These are phyloP conservation scores for Podaxis mareebaensis DNA, from an alignment of 768 basidiomycete species.

Conservation along the genomic window DNA sequence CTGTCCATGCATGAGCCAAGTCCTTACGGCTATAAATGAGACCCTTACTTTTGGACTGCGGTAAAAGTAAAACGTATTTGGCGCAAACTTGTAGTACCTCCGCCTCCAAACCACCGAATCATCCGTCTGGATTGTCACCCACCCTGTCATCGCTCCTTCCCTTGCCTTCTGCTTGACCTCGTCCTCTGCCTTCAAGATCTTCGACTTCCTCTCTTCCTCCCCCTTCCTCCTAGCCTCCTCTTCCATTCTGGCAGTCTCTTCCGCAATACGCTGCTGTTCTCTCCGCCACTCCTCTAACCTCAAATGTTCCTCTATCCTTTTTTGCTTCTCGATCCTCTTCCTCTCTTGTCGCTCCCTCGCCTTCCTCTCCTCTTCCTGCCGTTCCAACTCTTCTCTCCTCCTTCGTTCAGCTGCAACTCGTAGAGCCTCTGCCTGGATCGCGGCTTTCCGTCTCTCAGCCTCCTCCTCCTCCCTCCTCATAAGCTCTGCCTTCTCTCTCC, in stretches of 20 bases:
- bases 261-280: constrained; percentile 52
- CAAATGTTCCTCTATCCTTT: constrained; percentile 48
- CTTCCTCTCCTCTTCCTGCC: constrained; percentile 44
- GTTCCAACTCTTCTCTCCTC: constrained; percentile 43
- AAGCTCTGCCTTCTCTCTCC: constrained; percentile 42
- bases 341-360: constrained; percentile 40
- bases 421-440: constrained; percentile 25
- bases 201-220: constrained; percentile 41
- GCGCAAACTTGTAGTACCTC: constrained; percentile 60
- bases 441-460: constrained; percentile 24
- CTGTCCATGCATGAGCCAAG: constrained; percentile 26
- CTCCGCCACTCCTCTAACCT: constrained; percentile 47
- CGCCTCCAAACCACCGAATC: constrained; percentile 62
- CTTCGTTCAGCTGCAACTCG: constrained; percentile 43
- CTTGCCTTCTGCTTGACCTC: constrained; percentile 38
- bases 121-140: constrained; percentile 61
- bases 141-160: constrained; percentile 45
- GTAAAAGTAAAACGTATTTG: constrained; percentile 47
- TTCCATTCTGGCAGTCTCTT: constrained; percentile 54
- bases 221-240: constrained; percentile 44
- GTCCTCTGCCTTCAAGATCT: constrained; percentile 45
- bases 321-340: constrained; percentile 37
- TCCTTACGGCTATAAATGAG: background rate
- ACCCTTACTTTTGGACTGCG: constrained; percentile 49
- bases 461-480: constrained; percentile 43